Percentiles rank a stretch among this genome's conserved stretches.
Evolutionary conservation across 345 rosid genomes (phyloP).

Genomic region (Acer campestre): DNA sequence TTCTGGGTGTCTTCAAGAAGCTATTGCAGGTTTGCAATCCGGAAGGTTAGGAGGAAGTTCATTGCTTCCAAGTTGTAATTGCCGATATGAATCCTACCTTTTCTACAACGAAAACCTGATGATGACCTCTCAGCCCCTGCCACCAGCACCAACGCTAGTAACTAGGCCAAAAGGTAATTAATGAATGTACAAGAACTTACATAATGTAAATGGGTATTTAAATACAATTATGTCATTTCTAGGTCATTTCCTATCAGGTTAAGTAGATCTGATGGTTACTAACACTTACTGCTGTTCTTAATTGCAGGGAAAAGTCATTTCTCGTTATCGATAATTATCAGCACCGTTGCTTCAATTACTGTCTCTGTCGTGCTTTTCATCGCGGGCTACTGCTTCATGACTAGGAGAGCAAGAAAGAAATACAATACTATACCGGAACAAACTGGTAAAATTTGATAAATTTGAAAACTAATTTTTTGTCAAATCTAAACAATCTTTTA

Average conservation of each 20-base stretch:
- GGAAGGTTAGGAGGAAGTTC: constrained; percentile 20
- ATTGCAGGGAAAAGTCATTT: constrained; percentile 30
- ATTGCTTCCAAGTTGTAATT: constrained; percentile 22
- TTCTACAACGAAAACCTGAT: constrained; percentile 15
- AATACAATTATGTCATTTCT: no score
- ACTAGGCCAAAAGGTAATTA: background rate
- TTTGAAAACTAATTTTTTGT: no score
- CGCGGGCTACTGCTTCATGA: constrained; percentile 25
- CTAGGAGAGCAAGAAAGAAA: constrained; percentile 36
- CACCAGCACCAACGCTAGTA: no score
- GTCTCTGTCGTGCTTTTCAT: constrained; percentile 31
- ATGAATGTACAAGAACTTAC: background rate
- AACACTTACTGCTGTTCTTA: background rate
- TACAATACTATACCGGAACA: constrained; percentile 25
- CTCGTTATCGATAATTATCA: constrained; percentile 13
- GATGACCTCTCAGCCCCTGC: background rate
- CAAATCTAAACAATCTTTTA: no score
- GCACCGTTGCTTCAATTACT: constrained; percentile 31
- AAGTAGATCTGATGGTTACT: constrained; percentile 4
- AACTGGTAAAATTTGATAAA: constrained; percentile 25
- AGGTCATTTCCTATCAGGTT: no score
- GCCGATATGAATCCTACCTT: constrained; percentile 27
- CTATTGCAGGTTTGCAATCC: background rate
- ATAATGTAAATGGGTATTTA: no score
- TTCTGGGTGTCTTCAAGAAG: constrained; percentile 10